Base-by-base conservation (phyloP, 345 rosid species). In the Murraya paniculata region DNA sequence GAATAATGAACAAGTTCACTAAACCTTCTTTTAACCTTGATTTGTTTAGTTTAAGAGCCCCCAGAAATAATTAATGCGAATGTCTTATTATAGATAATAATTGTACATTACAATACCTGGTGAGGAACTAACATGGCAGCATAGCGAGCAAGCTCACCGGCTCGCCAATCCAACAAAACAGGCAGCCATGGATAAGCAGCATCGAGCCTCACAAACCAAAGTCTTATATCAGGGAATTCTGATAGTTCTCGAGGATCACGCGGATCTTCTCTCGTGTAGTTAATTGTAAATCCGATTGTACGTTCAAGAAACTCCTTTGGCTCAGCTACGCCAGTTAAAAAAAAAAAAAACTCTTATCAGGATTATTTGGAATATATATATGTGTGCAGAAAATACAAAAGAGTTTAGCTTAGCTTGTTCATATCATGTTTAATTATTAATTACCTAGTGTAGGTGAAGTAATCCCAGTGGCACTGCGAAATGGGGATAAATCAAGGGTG, bases 191-290 rank as follows among this genome's bases (percentile, higher is more conserved):
- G 98, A 83, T 91, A 93, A 55, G 79, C 68, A 19, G 93, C 91
- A 80, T 93, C 99, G 0, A 95, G 94, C 77, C 97, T 89, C 78
- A 95, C 87, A 84, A 95, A 93, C 99, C 97, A 95, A 7, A 93
- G 84, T 78, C 99, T 91, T 78, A 92, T 81, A 39, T 95, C 98
- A 0, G 97, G 97, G 50, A 82, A 88, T 73, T 95, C 98, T 45
- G 97, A 93, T 33, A 91, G 79, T 73, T 95, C 98, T 57, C 98
- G 82, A 0, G 87, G 92, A 71, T 95, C 97, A 27, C 74, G 53
- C 0, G 91, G 89, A 65, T 95, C 97, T 72, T 89, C 94, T 88
- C 93, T 90, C 0, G 45, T 82, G 79, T 95, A 93, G 38, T 90
- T 86, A 16, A 93, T 90, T 14, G 85, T 91, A 81, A 95, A 95